Conservation (phyloP, 441 rosid genomes). For the Corymbia calophylla region DNA sequence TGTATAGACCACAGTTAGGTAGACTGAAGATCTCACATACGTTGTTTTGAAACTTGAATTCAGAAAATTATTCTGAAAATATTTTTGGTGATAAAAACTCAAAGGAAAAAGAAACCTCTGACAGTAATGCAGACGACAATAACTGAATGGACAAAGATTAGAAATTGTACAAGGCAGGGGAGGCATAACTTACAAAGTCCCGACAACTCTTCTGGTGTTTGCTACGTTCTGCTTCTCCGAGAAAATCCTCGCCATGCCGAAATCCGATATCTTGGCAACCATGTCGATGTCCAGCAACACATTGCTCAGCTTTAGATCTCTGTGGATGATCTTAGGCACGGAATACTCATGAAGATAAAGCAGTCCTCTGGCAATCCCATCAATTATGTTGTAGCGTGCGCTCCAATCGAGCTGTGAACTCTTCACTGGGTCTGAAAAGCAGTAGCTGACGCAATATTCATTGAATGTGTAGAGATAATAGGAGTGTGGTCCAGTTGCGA, state of each 20-base stretch:
- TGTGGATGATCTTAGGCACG: not conserved
- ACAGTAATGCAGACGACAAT: not conserved
- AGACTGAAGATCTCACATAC: not conserved
- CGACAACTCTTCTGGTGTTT: not conserved
- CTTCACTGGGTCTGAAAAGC: slow-evolving; percentile 20
- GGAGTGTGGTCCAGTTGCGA: not conserved
- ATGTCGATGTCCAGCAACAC: slow-evolving; percentile 1
- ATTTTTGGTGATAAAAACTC: not conserved
- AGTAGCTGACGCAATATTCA: not conserved
- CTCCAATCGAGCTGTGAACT: slow-evolving; percentile 28
- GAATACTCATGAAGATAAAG: slow-evolving; percentile 10
- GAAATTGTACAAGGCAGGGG: not conserved
- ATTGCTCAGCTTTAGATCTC: slow-evolving; percentile 2
- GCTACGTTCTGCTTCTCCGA: not conserved
- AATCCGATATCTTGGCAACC: slow-evolving; percentile 11
- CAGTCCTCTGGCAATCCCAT: slow-evolving; percentile 6
- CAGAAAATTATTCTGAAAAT: not conserved
- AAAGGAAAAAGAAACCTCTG: not conserved
- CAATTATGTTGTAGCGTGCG: slow-evolving; percentile 26
- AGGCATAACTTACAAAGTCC: slow-evolving; percentile 6
- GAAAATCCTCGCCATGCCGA: slow-evolving; percentile 7
- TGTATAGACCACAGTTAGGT: not conserved
- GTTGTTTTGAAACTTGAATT: not conserved
- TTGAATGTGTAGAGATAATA: not conserved
- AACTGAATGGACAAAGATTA: not conserved